Conservation (phyloP, 2,329 filamentous ascomycete species). For the Colletotrichum chrysophilum region DNA sequence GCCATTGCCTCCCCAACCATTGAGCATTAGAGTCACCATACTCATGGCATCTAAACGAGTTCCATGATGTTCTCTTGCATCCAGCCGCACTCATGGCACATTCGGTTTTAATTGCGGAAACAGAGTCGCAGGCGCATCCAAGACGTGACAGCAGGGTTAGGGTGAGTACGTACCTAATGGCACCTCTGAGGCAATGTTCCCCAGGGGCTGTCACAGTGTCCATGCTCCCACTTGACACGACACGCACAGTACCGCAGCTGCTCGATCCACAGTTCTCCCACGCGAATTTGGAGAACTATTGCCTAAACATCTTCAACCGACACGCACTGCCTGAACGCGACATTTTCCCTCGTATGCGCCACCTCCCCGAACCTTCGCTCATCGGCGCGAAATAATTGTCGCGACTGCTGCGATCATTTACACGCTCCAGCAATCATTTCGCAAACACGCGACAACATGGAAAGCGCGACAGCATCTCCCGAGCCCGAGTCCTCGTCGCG, state of each 20-base stretch:
- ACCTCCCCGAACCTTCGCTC: conserved; percentile 6
- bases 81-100: background rate
- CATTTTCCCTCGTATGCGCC: conserved; percentile 17
- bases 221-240: background rate
- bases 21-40: background rate
- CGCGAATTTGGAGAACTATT: conserved; percentile 5
- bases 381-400: conserved; percentile 18
- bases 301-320: conserved; percentile 16
- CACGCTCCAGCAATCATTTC: background rate
- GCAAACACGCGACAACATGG: conserved; percentile 38
- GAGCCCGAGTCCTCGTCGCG: conserved; percentile 57
- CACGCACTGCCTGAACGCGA: conserved; percentile 10
- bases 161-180: background rate
- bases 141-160: background rate
- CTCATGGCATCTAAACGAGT: background rate
- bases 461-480: conserved; percentile 60
- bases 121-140: background rate
- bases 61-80: background rate
- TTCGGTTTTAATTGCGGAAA: background rate
- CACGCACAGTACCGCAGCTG: background rate
- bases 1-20: background rate
- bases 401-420: conserved; percentile 2
- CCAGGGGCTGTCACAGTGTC: background rate
- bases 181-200: background rate
- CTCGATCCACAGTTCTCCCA: conserved; percentile 2